phyloP scores from a whole-genome alignment of 371 early-diverging fungal species.

The Mucor mucedo region DNA sequence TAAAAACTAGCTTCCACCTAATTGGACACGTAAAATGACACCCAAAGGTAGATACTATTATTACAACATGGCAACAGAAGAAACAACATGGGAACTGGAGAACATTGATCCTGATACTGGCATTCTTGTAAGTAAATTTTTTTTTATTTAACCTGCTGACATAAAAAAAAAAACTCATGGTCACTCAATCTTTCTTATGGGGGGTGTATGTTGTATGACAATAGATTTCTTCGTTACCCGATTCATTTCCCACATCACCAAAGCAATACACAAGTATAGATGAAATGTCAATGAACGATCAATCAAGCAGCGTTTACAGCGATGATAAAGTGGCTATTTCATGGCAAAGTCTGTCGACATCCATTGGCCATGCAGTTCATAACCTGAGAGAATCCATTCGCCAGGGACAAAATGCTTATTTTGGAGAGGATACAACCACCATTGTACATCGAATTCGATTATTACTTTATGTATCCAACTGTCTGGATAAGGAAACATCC shows the following conservation, averaged over 20 bases:
- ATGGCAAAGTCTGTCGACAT: constrained; percentile 70
- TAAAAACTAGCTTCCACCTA: constrained; percentile 51
- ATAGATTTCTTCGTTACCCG: constrained; percentile 15
- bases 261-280: background rate
- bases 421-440: constrained; percentile 33
- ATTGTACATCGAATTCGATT: constrained; percentile 83
- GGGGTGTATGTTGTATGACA: background rate
- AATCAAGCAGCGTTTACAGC: background rate
- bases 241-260: constrained; percentile 6
- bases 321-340: background rate
- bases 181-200: background rate
- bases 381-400: constrained; percentile 71
- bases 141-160: background rate
- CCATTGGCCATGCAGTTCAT: constrained; percentile 69
- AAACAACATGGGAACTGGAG: constrained; percentile 73
- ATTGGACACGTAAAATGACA: constrained; percentile 66
- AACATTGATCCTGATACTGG: constrained; percentile 54
- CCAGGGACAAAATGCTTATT: constrained; percentile 35
- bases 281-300: background rate
- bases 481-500: constrained; percentile 70
- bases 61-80: constrained; percentile 78
- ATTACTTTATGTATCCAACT: constrained; percentile 81
- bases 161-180: background rate
- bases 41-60: constrained; percentile 76
- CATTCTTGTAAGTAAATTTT: constrained; percentile 23